Evolutionary conservation across 805 yeast genomes (phyloP), one percentile per base, ranked within the genome.

Genomic region (Kregervanrija delftensis): DNA sequence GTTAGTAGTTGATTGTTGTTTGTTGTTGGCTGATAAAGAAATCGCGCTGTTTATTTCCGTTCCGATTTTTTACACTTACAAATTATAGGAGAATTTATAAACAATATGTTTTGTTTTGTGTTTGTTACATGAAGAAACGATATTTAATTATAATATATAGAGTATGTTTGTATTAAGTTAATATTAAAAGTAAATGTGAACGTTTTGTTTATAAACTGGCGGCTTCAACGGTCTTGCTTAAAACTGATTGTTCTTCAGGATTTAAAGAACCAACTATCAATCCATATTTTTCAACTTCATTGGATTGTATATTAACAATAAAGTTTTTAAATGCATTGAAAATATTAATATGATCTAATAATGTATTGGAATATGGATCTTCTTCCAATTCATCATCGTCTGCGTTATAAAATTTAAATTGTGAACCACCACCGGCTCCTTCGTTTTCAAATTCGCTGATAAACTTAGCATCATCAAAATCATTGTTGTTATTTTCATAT

Each of bases 331-430:
- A 80, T 2, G 78, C 76, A 12, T 71, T 70, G 63, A 81, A 88
- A 3, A 85, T 81, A 58, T 91, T 85, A 41, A 89, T 65, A 36
- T 71, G 68, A 58, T 91, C 97, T 40, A 93, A 72, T 3, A 95
- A 82, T 1, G 91, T 83, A 51, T 81, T 83, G 22, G 85, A 76
- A 58, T 85, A 69, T 9, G 96, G 80, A 58, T 85, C 96, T 57
- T 90, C 97, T 39, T 81, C 80, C 38, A 86, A 72, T 8, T 85
- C 93, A 40, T 84, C 93, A 41, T 79, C 81, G 9, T 78, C 28
- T 22, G 28, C 79, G 51, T 77, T 83, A 32, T 62, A 68, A 38
- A 60, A 53, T 47, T 52, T 56, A 41, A 59, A 60, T 22, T 58
- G 62, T 1, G 46, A 44, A 17, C 39, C 57, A 41, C 58, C 61